phyloP scores from a whole-genome alignment of 2,329 filamentous ascomycete genomes.

The Colletotrichum sidae region DNA sequence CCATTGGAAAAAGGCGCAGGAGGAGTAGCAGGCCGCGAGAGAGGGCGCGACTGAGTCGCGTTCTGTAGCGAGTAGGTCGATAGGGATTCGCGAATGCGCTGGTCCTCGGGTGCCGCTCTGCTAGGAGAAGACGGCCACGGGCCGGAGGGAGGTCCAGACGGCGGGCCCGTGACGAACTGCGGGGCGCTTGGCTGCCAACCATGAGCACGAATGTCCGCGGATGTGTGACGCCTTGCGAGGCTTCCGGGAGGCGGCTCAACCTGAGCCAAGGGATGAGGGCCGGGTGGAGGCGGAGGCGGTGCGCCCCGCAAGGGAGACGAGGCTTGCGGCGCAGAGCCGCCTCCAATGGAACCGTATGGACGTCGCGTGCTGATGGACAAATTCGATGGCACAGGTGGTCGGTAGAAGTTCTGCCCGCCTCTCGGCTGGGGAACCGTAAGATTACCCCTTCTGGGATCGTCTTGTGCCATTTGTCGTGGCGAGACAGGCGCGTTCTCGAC shows the following conservation, averaged over 20 bases:
- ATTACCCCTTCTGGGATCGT: constrained; percentile 81
- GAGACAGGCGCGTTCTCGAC: constrained; percentile 85
- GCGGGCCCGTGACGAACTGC: constrained; percentile 59
- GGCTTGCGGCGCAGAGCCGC: constrained; percentile 73
- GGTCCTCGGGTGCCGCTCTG: constrained; percentile 62
- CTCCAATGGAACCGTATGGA: constrained; percentile 88
- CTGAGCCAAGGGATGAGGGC: constrained; percentile 73
- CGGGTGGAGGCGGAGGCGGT: constrained; percentile 71
- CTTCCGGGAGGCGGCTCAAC: constrained; percentile 74
- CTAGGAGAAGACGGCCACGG: constrained; percentile 68
- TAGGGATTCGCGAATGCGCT: constrained; percentile 67
- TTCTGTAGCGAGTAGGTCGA: constrained; percentile 65
- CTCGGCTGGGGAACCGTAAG: constrained; percentile 71
- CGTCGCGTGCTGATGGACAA: constrained; percentile 80
- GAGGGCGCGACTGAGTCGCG: constrained; percentile 54
- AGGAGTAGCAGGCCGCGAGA: constrained; percentile 66
- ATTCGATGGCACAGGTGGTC: constrained; percentile 84
- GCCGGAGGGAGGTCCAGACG: constrained; percentile 64
- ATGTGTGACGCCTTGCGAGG: constrained; percentile 87
- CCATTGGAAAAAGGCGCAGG: constrained; percentile 64
- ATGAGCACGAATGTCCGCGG: constrained; percentile 92
- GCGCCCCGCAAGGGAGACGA: constrained; percentile 80
- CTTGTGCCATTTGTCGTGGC: constrained; percentile 86
- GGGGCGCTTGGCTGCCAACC: constrained; percentile 74
- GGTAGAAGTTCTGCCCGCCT: constrained; percentile 70